Evolutionary conservation across 1,284 basidiomycete genomes (phyloP).

Genomic region (Melampsora americana): DNA sequence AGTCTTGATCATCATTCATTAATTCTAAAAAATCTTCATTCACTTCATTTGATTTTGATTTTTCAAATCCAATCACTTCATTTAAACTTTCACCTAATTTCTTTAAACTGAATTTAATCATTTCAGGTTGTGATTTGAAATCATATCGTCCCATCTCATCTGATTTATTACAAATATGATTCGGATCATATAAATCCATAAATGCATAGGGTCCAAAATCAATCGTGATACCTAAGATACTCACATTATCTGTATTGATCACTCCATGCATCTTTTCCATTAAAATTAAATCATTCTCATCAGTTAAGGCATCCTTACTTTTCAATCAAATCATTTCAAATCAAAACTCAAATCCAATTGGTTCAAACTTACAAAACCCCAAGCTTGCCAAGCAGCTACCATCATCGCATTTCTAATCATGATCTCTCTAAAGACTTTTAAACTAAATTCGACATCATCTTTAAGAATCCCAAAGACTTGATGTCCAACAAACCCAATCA

Average conservation of each 20-base stretch:
- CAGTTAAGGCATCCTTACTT: too few species aligned
- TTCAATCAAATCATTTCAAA: too few species aligned
- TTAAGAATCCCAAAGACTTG: neutral
- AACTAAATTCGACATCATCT: conserved; percentile 22
- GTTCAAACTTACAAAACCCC: conserved; percentile 48
- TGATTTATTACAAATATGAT: conserved; percentile 71
- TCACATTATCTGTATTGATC: conserved; percentile 91
- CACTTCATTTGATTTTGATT: neutral
- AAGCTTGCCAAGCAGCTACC: conserved; percentile 82
- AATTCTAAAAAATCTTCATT: neutral
- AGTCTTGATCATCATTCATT: neutral
- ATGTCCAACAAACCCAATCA: conserved; percentile 46
- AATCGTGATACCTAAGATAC: neutral
- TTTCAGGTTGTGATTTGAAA: neutral
- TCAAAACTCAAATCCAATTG: too few species aligned
- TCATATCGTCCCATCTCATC: conserved; percentile 5
- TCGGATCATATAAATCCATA: conserved; percentile 82
- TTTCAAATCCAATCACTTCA: neutral
- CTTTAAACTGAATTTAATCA: conserved; percentile 3
- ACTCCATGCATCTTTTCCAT: conserved; percentile 63
- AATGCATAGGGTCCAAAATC: conserved; percentile 73
- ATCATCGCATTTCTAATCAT: conserved; percentile 79
- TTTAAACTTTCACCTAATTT: conserved; percentile 4
- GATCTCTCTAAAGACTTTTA: conserved; percentile 66
- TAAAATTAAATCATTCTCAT: neutral